These are phyloP conservation scores for Apiospora kogelbergensis DNA, from an alignment of 2,329 filamentous ascomycete genomes.

Conservation along the genomic window DNA sequence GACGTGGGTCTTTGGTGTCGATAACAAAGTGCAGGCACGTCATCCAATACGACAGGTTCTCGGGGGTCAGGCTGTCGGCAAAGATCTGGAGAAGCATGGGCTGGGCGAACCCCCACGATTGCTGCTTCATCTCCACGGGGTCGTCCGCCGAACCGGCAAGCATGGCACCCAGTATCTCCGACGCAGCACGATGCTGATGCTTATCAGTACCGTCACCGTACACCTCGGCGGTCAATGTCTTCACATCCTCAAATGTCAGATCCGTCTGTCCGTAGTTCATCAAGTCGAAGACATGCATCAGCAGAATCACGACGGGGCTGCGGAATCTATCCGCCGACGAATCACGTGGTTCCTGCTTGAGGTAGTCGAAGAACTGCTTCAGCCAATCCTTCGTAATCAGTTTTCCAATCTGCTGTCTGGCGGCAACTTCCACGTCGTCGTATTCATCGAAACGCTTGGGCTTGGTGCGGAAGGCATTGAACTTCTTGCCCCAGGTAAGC, in stretches of 20 bases:
- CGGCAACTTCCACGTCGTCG: constrained; percentile 74
- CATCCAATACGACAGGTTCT: constrained; percentile 93
- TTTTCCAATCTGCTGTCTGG: constrained; percentile 76
- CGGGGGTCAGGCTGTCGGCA: constrained; percentile 87
- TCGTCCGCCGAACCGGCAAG: constrained; percentile 80
- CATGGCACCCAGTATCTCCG: constrained; percentile 88
- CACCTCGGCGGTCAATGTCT: constrained; percentile 72
- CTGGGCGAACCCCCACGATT: constrained; percentile 86
- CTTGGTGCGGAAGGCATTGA: constrained; percentile 76
- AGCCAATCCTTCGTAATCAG: constrained; percentile 85
- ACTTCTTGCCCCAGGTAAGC: constrained; percentile 90
- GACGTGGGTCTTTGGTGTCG: constrained; percentile 85
- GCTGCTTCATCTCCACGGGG: constrained; percentile 68
- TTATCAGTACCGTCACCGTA: constrained; percentile 95
- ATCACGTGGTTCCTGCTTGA: constrained; percentile 95
- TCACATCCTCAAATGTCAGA: constrained; percentile 83
- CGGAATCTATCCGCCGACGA: constrained; percentile 80
- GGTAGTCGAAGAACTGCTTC: constrained; percentile 80
- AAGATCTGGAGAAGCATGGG: constrained; percentile 85
- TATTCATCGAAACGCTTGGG: constrained; percentile 69
- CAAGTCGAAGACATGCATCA: constrained; percentile 88
- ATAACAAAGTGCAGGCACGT: constrained; percentile 89
- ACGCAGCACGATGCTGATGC: constrained; percentile 93
- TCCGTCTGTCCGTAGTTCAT: constrained; percentile 77
- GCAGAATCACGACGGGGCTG: constrained; percentile 80